Evolutionary conservation across 139 green algal species (phyloP), one percentile per base, ranked within the genome.

Genomic region (Haematococcus sp.): DNA sequence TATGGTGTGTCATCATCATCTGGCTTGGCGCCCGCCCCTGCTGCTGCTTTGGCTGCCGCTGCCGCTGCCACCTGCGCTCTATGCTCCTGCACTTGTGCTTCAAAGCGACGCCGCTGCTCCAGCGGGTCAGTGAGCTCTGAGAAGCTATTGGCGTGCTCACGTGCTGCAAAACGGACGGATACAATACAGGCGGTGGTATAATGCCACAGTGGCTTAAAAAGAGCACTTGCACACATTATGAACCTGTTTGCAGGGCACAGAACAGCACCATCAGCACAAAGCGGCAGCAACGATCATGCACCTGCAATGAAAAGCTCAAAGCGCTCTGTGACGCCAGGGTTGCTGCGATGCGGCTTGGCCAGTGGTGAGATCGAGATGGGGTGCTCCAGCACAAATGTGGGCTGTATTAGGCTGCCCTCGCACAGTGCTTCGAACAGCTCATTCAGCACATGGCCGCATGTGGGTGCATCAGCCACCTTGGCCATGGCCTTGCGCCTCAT

Each of bases 261-360:
- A n/a, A n/a, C n/a, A n/a, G n/a, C n/a, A n/a, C n/a, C n/a, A n/a
- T n/a, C n/a, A n/a, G n/a, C n/a, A n/a, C n/a, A n/a, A n/a, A n/a
- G n/a, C n/a, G n/a, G n/a, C n/a, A n/a, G n/a, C n/a, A n/a, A n/a
- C n/a, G n/a, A 49, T 49, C n/a, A 19, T 82, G 17, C 31, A 92
- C 89, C 92, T 73, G 88, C 89, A 70, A 98, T 84, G 78, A 98
- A 99, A 1, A 99, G 89, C 90, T 99, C 96, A 84, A 99, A 99
- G 28, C 96, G 87, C 84, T 99, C 96, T 25, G 90, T 90, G 11
- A 96, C 79, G 7, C 93, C 94, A 4, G 83, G 75, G 55, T 91
- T 85, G 43, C 28, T 81, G 49, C 95, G 80, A 83, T 99, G 95
- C 17, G 91, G 90, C 86, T 98, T 98, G 58, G 95, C 93, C 63